These are phyloP conservation scores for Drechslera avenae DNA, from an alignment of 2,329 filamentous ascomycete genomes.

Conservation along the genomic window DNA sequence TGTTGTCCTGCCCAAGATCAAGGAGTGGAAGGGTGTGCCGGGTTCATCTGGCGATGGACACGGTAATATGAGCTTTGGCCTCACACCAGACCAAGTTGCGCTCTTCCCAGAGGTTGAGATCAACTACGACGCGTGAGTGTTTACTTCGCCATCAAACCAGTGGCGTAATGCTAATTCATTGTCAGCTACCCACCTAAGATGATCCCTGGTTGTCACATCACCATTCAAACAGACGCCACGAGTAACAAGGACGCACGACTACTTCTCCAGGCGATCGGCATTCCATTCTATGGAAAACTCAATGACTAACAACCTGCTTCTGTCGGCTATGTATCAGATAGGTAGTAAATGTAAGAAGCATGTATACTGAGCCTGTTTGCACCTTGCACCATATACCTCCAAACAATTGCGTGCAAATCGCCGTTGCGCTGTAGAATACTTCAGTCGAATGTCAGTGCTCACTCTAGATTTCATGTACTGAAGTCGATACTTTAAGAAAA, in stretches of 20 bases:
- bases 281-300: conserved; percentile 83
- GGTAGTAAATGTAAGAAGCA: conserved; percentile 11
- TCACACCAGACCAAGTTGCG: conserved; percentile 74
- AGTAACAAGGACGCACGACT: conserved; percentile 85
- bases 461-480: no score
- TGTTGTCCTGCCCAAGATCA: conserved; percentile 90
- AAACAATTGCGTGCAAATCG: no score
- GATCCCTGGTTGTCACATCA: conserved; percentile 85
- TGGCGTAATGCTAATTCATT: conserved; percentile 10
- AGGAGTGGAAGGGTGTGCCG: conserved; percentile 88
- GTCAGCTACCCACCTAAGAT: conserved; percentile 68
- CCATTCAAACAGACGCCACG: conserved; percentile 80
- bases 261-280: conserved; percentile 71
- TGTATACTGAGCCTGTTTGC: neutral
- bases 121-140: conserved; percentile 84
- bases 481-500: no score
- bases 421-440: no score
- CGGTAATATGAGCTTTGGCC: conserved; percentile 85
- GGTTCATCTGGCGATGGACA: conserved; percentile 80
- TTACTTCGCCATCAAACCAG: neutral
- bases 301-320: conserved; percentile 30
- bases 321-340: conserved; percentile 23
- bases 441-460: no score
- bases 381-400: no score
- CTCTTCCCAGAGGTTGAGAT: conserved; percentile 93